Evolutionary conservation across 2,329 filamentous ascomycete genomes (phyloP).

Genomic region (Peltaster fructicola): DNA sequence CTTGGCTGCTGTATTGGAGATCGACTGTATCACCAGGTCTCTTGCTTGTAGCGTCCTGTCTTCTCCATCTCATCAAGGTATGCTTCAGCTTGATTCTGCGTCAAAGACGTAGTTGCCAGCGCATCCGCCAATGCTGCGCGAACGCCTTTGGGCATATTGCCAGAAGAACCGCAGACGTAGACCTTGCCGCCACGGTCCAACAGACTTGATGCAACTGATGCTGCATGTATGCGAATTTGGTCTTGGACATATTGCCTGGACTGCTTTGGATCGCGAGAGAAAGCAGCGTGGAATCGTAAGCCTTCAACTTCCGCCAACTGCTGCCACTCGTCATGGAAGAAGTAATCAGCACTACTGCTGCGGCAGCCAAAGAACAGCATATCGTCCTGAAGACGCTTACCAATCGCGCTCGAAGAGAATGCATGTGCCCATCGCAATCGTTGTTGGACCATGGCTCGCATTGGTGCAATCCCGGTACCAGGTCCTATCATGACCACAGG

Average conservation of each 20-base stretch:
- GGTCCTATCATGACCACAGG: conserved; percentile 67
- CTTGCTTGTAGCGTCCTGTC: conserved; percentile 45
- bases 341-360: conserved; percentile 57
- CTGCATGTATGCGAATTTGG: conserved; percentile 34
- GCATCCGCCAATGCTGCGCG: conserved; percentile 47
- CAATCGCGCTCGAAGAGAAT: background rate
- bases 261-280: conserved; percentile 49
- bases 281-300: conserved; percentile 44
- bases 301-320: conserved; percentile 23
- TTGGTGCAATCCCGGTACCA: conserved; percentile 73
- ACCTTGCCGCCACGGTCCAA: conserved; percentile 34
- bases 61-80: conserved; percentile 43
- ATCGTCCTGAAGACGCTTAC: conserved; percentile 14
- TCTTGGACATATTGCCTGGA: conserved; percentile 54
- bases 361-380: conserved; percentile 75
- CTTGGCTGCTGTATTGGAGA: no score
- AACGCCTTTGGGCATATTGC: conserved; percentile 54
- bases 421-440: conserved; percentile 30
- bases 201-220: conserved; percentile 34
- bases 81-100: conserved; percentile 34
- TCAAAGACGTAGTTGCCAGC: conserved; percentile 26
- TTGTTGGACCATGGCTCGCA: conserved; percentile 65
- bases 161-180: conserved; percentile 44
- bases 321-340: conserved; percentile 64
- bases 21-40: conserved; percentile 52